phyloP scores from a whole-genome alignment of 345 rosid species.

The Eucalyptus albens region DNA sequence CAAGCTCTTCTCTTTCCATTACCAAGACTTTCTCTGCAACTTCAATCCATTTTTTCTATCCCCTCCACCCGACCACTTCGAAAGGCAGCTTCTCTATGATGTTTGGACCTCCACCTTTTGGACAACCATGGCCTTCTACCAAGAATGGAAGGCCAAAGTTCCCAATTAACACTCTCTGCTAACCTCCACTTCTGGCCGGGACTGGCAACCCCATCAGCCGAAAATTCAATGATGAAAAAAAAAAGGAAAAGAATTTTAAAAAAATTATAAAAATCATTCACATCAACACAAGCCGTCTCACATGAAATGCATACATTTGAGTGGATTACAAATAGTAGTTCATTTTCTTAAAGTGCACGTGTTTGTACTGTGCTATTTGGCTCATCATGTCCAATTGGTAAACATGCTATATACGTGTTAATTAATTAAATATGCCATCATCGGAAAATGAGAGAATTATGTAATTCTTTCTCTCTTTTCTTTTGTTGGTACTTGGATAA shows the following conservation, averaged over 20 bases:
- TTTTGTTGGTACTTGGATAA: not conserved
- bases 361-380: not conserved
- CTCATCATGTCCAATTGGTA: not conserved
- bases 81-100: not conserved
- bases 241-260: too few relatives aligned
- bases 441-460: not conserved
- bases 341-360: not conserved
- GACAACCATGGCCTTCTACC: not conserved
- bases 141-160: not conserved
- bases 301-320: not conserved
- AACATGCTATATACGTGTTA: not conserved
- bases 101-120: not conserved
- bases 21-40: not conserved
- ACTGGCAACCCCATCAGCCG: not conserved
- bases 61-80: not conserved
- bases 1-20: not conserved
- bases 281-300: rapidly evolving
- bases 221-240: not conserved
- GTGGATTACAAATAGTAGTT: not conserved
- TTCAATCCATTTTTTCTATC: not conserved
- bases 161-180: not conserved
- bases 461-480: not conserved
- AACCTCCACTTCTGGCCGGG: not conserved
- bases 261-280: not conserved
- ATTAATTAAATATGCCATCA: not conserved